Evolutionary conservation across 305 asterid species (phyloP), one percentile per base, ranked within the genome.

Genomic region (Plantago coronopus): DNA sequence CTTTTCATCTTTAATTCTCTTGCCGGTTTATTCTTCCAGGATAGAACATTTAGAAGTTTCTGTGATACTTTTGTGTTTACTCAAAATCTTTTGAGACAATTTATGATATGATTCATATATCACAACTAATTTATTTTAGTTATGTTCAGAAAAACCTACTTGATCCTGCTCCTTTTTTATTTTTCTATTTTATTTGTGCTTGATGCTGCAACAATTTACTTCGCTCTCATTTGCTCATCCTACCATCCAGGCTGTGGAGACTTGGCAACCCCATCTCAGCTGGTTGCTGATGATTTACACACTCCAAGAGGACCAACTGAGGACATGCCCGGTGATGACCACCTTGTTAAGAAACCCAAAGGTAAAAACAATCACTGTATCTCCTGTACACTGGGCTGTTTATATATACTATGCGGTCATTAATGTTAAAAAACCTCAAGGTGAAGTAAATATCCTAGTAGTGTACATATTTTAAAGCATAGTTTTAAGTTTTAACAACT

Each of bases 321-420:
- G 47, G 51, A 60, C 69, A n/a, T 61, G 49, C 56, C 16, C 49
- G 9, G 48, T 61, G 70, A 22, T 29, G 56, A 38, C 59, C 14
- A 50, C 62, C 67, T 75, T 63, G 54, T 40, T n/a, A 37, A 61
- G 31, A 49, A 63, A 50, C 71, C 73, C 57, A 50, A 61, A 60
- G 82, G 87, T 81, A 67, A 74, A n/a, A 57, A 44, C 59, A 40
- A 68, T 46, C 54, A 44, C 47, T n/a, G 49, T 44, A 49, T 61
- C 51, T 49, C 54, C 29, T 31, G 46, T 17, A 21, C 37, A 48
- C 63, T 31, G 34, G 42, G 48, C 44, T 47, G 47, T 42, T 57
- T 38, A 10, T 38, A 51, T 46, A 37, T 45, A 25, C 38, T 57
- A 27, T 38, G 20, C 22, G 19, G 20, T 43, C 48, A n/a, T n/a